phyloP scores from a whole-genome alignment of 2,329 filamentous ascomycete species.

The Arthrobotrys musiformis region DNA sequence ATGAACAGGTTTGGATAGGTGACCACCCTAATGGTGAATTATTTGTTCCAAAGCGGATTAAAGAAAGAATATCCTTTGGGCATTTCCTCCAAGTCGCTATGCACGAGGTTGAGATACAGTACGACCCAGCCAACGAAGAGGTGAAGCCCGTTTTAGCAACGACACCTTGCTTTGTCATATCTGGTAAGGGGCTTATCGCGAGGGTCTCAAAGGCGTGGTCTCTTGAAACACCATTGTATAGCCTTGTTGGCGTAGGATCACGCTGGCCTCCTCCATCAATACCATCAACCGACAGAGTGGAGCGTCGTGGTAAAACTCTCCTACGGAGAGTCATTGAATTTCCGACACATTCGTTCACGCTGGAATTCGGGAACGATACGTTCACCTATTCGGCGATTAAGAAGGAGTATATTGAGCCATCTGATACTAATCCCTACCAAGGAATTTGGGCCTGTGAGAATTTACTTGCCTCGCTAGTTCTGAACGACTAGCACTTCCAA shows the following conservation, averaged over 20 bases:
- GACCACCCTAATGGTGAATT: neutral
- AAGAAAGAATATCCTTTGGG: neutral
- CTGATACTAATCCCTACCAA: conserved; percentile 15
- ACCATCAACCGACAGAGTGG: neutral
- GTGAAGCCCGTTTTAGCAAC: neutral
- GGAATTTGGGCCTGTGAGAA: conserved; percentile 35
- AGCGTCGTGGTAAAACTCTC: neutral
- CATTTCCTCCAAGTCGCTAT: neutral
- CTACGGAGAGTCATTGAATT: neutral
- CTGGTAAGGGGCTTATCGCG: neutral
- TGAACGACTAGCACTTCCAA: no score
- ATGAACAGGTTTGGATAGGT: conserved; percentile 4
- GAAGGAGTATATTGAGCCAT: neutral
- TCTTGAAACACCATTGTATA: neutral
- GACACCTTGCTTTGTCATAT: conserved; percentile 1
- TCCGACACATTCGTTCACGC: neutral
- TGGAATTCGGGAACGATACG: neutral
- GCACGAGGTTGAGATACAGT: conserved; percentile 1
- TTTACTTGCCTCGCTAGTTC: neutral
- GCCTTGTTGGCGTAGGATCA: neutral
- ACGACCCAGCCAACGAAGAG: neutral
- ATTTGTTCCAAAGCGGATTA: conserved; percentile 1
- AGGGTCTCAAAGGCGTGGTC: neutral
- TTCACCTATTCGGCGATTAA: conserved; percentile 5
- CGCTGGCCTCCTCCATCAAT: conserved; percentile 17